phyloP scores from a whole-genome alignment of 2,329 filamentous ascomycete species.

The Fusarium torreyae region DNA sequence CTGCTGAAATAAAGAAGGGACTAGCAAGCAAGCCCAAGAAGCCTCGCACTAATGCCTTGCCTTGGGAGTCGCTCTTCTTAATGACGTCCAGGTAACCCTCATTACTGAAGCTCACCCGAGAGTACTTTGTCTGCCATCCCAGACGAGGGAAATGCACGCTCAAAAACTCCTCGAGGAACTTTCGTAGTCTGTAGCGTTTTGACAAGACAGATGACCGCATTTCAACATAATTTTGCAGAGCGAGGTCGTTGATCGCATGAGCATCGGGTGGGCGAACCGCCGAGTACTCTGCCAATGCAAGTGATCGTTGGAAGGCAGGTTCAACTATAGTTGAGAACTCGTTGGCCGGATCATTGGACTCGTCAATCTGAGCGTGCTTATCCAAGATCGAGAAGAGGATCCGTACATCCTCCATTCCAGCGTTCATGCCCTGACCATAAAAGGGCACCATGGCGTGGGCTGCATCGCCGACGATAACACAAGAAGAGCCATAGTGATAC shows the following conservation, averaged over 20 bases:
- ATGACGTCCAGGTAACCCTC: constrained; percentile 90
- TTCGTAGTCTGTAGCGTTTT: constrained; percentile 83
- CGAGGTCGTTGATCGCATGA: constrained; percentile 92
- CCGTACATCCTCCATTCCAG: constrained; percentile 93
- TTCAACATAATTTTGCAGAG: constrained; percentile 91
- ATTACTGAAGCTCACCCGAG: constrained; percentile 92
- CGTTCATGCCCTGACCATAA: constrained; percentile 98
- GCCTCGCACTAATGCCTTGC: constrained; percentile 68
- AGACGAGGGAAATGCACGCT: constrained; percentile 81
- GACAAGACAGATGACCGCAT: constrained; percentile 91
- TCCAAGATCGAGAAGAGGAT: constrained; percentile 89
- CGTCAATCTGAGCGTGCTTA: constrained; percentile 67
- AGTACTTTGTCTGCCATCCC: constrained; percentile 95
- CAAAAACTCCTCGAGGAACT: constrained; percentile 87
- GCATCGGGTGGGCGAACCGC: constrained; percentile 81
- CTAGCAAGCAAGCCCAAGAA: constrained; percentile 58
- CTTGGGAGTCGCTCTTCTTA: constrained; percentile 77
- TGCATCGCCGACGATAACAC: constrained; percentile 91
- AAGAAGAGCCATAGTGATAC: constrained; percentile 83
- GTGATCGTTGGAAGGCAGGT: constrained; percentile 68
- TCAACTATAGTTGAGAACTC: constrained; percentile 57
- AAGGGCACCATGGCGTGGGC: constrained; percentile 99
- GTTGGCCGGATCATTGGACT: constrained; percentile 60
- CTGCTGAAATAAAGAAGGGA: constrained; percentile 49
- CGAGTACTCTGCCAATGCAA: constrained; percentile 84